Percentiles rank a stretch among this genome's conserved stretches.
These are phyloP conservation scores for Clavariopsis aquatica DNA, from an alignment of 495 filamentous ascomycete species.

Conservation along the genomic window DNA sequence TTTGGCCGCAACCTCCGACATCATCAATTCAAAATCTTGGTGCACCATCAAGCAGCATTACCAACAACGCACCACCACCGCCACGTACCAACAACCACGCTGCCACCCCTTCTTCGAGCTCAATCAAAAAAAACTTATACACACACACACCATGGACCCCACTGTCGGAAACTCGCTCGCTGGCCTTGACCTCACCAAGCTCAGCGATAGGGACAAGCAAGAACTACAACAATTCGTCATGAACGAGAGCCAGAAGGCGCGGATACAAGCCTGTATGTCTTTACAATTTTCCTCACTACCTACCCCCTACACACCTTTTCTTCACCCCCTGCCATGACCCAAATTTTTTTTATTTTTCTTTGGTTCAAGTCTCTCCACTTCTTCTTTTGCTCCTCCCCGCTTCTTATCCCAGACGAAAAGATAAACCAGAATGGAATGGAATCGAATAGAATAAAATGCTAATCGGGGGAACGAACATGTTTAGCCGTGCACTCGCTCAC, in stretches of 20 bases:
- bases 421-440: too few species aligned
- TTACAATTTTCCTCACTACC: background rate
- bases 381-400: too few species aligned
- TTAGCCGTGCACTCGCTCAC: slow-evolving; percentile 76
- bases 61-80: too few species aligned
- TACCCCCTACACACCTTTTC: background rate
- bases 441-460: too few species aligned
- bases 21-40: slow-evolving; percentile 2
- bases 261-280: slow-evolving; percentile 73
- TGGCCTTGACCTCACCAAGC: slow-evolving; percentile 64
- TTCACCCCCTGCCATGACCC: background rate
- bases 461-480: too few species aligned
- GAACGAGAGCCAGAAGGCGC: slow-evolving; percentile 78
- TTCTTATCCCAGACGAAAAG: too few species aligned
- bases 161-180: slow-evolving; percentile 3
- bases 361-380: too few species aligned
- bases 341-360: too few species aligned
- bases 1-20: background rate
- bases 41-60: too few species aligned
- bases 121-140: too few species aligned
- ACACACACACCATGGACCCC: slow-evolving; percentile 20
- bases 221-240: slow-evolving; percentile 80
- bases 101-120: too few species aligned
- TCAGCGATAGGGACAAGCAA: slow-evolving; percentile 78
- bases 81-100: too few species aligned